Conservation (phyloP, 345 rosid species). For the Raphanus sativus region DNA sequence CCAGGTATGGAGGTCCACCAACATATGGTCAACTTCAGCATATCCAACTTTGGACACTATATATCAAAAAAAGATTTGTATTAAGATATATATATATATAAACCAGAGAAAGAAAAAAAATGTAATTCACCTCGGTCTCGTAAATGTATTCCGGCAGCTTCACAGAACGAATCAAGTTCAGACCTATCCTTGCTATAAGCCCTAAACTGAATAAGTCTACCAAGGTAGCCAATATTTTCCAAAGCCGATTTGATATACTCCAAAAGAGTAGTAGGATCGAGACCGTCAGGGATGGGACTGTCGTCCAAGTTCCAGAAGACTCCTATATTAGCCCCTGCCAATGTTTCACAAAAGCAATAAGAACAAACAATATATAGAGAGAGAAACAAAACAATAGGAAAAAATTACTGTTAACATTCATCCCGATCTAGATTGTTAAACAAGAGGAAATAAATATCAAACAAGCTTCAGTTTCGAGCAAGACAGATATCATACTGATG, state of each 20-base stretch:
- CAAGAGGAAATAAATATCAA: neutral
- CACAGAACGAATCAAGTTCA: neutral
- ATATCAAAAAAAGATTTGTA: neutral
- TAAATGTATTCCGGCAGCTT: neutral
- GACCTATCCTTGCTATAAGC: neutral
- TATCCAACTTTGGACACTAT: neutral
- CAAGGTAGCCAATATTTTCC: neutral
- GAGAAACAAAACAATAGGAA: neutral
- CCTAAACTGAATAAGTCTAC: neutral
- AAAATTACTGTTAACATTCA: neutral
- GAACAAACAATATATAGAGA: neutral
- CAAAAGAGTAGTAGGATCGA: neutral
- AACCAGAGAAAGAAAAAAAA: neutral
- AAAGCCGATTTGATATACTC: neutral
- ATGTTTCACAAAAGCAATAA: neutral
- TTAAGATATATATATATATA: neutral
- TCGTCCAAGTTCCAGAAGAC: neutral
- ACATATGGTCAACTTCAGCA: neutral
- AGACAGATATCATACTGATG: neutral
- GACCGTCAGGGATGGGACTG: neutral
- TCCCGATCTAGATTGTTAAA: neutral
- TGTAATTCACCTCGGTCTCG: neutral
- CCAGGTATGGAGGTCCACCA: neutral
- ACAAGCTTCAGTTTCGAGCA: neutral
- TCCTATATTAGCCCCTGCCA: neutral